Evolutionary conservation across 225 moss, liverwort and hornwort genomes (phyloP), one percentile per base, ranked within the genome.

Genomic region (Bryoerythrophyllum caledonicum): DNA sequence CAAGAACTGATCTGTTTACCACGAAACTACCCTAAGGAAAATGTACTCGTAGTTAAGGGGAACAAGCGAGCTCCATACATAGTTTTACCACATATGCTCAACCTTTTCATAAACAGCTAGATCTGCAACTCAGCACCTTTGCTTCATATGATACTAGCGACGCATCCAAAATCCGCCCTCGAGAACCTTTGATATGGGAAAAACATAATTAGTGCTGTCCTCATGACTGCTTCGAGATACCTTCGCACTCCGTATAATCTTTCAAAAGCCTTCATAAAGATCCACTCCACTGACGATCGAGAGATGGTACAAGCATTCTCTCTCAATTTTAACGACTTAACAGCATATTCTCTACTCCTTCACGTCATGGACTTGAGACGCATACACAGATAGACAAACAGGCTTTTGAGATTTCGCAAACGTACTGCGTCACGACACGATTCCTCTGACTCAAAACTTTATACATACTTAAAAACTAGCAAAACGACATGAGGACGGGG

Each of bases 11-110:
- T 38, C 49, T 63, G 8, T 63, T 49, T 48, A 37, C 44, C 35
- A 37, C 28, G 10, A 70, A 60, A 61, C 6, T 44, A 66, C 21
- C 57, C 60, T 37, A 8, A 60, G 7, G 55, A 10, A 55, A 1
- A 67, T 51, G 30, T 0, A 10, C 38, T 62, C 67, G 41, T 20
- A 65, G 67, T 57, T 20, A 0, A 40, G 28, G 48, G 20, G 40
- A 83, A 76, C 48, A 72, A 46, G 65, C 44, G 66, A 66, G 44
- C 53, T 65, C 53, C 72, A 30, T 28, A 28, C 35, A 8, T 41
- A 19, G 55, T 66, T 30, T 62, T 54, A 34, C 66, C 60, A 40
- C 60, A 76, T 52, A 43, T 20, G 30, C 72, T 27, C 30, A 20
- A 40, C 61, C 30, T 67, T 46, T 49, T 49, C 48, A 76, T 49